Conservation (phyloP, 192 early-diverging fungal species). For the Coemansia sp. region DNA sequence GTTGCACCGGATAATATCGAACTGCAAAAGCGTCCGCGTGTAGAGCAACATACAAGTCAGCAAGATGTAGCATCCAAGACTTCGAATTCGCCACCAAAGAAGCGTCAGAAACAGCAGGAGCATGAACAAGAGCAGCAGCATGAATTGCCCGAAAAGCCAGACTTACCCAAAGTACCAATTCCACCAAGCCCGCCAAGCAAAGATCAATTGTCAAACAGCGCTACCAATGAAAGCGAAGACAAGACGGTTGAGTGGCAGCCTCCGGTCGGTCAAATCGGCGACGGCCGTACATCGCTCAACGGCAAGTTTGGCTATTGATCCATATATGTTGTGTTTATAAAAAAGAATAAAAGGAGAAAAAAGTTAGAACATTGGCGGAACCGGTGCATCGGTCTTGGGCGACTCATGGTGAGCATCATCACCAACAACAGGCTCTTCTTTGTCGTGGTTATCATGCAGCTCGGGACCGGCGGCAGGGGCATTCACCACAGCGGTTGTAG, state of each 20-base stretch:
- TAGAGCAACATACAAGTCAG: no score
- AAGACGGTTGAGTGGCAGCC: constrained; percentile 32
- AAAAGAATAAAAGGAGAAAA: constrained; percentile 4
- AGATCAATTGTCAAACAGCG: background rate
- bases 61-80: no score
- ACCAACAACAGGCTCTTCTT: constrained; percentile 41
- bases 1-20: constrained; percentile 19
- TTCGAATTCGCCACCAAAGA: no score
- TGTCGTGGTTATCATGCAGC: constrained; percentile 13
- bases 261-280: constrained; percentile 37
- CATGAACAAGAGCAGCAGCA: no score
- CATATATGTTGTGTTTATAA: background rate
- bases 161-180: no score
- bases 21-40: no score
- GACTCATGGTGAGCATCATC: constrained; percentile 15
- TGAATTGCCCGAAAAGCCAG: no score
- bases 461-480: background rate
- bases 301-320: constrained; percentile 42
- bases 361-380: constrained; percentile 3
- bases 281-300: constrained; percentile 43
- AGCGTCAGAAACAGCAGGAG: no score
- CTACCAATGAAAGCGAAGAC: background rate
- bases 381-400: background rate
- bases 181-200: no score
- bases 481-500: constrained; percentile 18